These are phyloP conservation scores for Coemansia umbellata DNA, from an alignment of 192 early-diverging fungal genomes.

Conservation along the genomic window DNA sequence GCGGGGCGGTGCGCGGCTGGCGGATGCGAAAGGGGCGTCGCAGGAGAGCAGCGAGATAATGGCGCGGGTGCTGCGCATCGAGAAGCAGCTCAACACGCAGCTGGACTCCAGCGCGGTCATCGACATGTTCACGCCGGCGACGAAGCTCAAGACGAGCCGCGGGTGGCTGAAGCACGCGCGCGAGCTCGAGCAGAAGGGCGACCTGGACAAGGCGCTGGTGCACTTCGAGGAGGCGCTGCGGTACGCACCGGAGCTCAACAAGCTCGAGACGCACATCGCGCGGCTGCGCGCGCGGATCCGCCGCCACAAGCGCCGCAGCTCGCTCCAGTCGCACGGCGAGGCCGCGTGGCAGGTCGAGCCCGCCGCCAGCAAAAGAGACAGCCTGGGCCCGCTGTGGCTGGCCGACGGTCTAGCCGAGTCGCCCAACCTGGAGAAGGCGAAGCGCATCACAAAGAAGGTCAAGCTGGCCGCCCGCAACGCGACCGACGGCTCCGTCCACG, in stretches of 20 bases:
- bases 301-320: conserved; percentile 30
- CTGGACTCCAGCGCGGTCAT: conserved; percentile 37
- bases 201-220: conserved; percentile 44
- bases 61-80: conserved; percentile 45
- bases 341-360: neutral
- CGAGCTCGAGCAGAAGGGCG: conserved; percentile 49
- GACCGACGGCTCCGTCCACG: conserved; percentile 46
- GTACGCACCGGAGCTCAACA: conserved; percentile 49
- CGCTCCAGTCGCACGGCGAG: conserved; percentile 31
- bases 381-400: conserved; percentile 35
- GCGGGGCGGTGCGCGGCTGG: neutral
- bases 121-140: conserved; percentile 53
- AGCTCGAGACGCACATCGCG: conserved; percentile 45
- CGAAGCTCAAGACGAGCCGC: conserved; percentile 55
- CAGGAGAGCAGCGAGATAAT: conserved; percentile 36
- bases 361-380: conserved; percentile 4
- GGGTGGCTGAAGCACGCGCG: conserved; percentile 52
- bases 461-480: neutral
- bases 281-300: conserved; percentile 32
- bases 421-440: conserved; percentile 45
- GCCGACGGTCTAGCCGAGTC: conserved; percentile 39
- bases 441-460: conserved; percentile 15
- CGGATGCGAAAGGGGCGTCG: neutral
- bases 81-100: conserved; percentile 34
- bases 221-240: conserved; percentile 50